phyloP scores from a whole-genome alignment of 176 grass and related monocot species.

The Aechmea fasciata region DNA sequence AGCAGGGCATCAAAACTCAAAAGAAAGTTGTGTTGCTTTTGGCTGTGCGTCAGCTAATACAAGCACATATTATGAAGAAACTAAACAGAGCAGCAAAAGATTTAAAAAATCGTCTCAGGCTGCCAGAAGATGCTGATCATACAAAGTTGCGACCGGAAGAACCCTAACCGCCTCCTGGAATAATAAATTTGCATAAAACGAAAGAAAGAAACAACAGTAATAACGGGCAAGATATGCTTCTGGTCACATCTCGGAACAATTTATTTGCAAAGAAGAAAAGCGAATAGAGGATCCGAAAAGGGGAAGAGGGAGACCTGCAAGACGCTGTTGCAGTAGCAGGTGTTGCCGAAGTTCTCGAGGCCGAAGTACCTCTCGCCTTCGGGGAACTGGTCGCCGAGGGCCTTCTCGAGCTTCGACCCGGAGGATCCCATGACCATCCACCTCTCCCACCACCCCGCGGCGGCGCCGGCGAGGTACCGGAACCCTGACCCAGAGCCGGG shows the following conservation, averaged over 20 bases:
- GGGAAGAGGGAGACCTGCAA: conserved; percentile 45
- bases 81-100: too few species aligned
- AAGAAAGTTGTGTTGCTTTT: too few species aligned
- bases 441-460: conserved; percentile 88
- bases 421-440: conserved; percentile 92
- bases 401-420: conserved; percentile 98
- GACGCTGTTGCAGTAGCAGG: conserved; percentile 98
- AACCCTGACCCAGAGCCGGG: conserved; percentile 64
- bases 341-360: conserved; percentile 96
- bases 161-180: background rate
- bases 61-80: too few species aligned
- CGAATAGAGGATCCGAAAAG: background rate
- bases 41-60: too few species aligned
- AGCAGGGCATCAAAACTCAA: too few species aligned
- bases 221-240: background rate
- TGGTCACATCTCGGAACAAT: background rate
- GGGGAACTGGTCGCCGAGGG: conserved; percentile 87
- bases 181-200: background rate
- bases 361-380: conserved; percentile 99
- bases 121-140: too few species aligned
- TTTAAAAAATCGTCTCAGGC: too few species aligned
- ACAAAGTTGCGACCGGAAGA: too few species aligned
- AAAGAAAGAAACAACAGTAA: background rate
- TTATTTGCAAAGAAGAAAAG: background rate
- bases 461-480: conserved; percentile 64